These are phyloP conservation scores for Odontarrhena argentea DNA, from an alignment of 345 rosid genomes.

Conservation along the genomic window DNA sequence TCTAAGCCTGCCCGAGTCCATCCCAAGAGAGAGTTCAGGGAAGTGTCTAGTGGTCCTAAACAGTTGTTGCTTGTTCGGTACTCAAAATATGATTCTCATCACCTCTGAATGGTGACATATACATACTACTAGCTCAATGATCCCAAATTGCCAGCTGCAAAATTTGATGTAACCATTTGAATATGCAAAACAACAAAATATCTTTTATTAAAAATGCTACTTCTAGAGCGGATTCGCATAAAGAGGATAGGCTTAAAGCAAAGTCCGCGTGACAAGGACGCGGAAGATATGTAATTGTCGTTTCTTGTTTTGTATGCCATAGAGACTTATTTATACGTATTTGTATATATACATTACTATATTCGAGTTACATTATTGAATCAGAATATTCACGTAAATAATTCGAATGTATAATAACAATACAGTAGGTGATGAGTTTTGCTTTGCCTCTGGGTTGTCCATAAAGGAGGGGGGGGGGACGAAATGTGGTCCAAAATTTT, in stretches of 20 bases:
- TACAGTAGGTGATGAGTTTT: constrained; percentile 1
- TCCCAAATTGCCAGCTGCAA: constrained; percentile 27
- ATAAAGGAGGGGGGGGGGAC: constrained; percentile 7
- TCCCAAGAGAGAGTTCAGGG: not conserved
- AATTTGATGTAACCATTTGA: constrained; percentile 25
- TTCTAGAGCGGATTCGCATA: constrained; percentile 2
- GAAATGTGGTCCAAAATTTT: constrained; percentile 29
- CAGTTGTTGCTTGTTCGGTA: constrained; percentile 25
- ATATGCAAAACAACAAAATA: not conserved
- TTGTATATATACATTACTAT: not conserved
- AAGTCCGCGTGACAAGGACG: constrained; percentile 32
- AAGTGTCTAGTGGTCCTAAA: constrained; percentile 24
- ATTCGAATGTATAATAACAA: constrained; percentile 8
- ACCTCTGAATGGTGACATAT: constrained; percentile 13
- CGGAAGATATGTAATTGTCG: constrained; percentile 26
- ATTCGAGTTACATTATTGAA: constrained; percentile 19
- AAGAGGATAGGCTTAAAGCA: constrained; percentile 15
- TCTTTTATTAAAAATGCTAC: not conserved
- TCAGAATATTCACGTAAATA: constrained; percentile 10
- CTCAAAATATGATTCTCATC: not conserved
- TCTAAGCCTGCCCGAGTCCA: constrained; percentile 6
- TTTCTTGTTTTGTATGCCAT: constrained; percentile 31
- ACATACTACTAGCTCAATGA: constrained; percentile 8
- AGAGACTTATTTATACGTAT: not conserved
- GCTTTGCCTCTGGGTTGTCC: constrained; percentile 24